Percentiles rank a stretch among this genome's conserved stretches.
Conservation (phyloP, 2,329 filamentous ascomycete genomes). For the Penicillium sp. region DNA sequence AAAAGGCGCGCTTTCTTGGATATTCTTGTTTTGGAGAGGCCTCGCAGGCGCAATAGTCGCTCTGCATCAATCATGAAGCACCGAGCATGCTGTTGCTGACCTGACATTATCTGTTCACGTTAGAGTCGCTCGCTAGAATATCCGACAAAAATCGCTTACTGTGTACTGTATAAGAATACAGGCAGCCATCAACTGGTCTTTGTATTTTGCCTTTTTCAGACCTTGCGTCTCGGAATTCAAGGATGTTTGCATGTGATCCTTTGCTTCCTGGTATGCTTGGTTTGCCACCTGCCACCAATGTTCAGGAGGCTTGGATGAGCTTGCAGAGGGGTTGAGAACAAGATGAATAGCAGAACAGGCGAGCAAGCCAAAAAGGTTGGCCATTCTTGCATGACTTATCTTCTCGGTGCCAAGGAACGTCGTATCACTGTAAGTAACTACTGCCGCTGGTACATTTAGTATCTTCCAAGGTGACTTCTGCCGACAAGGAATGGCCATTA, state of each 20-base stretch:
- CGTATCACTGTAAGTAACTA: conserved; percentile 33
- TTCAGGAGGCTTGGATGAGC: conserved; percentile 11
- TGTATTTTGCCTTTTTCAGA: conserved; percentile 39
- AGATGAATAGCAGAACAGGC: conserved; percentile 33
- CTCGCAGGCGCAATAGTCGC: conserved; percentile 38
- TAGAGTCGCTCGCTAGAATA: neutral
- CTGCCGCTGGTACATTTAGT: conserved; percentile 32
- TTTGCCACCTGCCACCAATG: conserved; percentile 30
- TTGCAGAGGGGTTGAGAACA: conserved; percentile 14
- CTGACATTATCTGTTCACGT: conserved; percentile 26
- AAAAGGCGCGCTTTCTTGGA: conserved; percentile 41
- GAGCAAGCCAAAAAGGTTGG: conserved; percentile 34
- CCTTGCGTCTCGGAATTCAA: conserved; percentile 32
- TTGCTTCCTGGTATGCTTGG: conserved; percentile 31
- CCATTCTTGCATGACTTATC: conserved; percentile 34
- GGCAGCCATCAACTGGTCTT: conserved; percentile 42
- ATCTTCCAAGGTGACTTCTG: conserved; percentile 39
- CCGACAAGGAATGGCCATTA: conserved; percentile 33
- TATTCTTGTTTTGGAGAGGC: conserved; percentile 36
- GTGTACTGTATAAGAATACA: conserved; percentile 37
- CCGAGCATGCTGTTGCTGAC: conserved; percentile 35
- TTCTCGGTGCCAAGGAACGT: conserved; percentile 30
- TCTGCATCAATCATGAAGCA: conserved; percentile 44
- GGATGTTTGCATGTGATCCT: conserved; percentile 34
- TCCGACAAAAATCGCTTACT: conserved; percentile 19